Evolutionary conservation across 352 stramenopile species (phyloP).

Genomic region (Phytophthora macrochlamydospora): DNA sequence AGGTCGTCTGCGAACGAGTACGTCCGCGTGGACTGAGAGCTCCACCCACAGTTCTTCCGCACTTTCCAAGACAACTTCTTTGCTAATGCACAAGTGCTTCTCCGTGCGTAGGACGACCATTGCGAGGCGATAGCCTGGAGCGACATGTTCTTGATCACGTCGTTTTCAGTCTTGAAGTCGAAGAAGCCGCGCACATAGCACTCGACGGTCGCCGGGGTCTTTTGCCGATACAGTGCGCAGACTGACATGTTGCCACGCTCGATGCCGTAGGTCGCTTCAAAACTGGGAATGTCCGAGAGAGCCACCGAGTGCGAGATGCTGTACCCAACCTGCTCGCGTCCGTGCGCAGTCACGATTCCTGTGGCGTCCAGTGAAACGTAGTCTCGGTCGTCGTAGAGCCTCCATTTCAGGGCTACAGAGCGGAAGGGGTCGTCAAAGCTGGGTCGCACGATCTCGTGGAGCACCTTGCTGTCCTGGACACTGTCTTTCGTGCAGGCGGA

Average conservation of each 20-base stretch:
- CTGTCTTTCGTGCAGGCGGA: conserved; percentile 54
- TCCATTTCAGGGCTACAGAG: conserved; percentile 44
- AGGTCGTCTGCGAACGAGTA: conserved; percentile 43
- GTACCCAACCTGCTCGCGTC: conserved; percentile 46
- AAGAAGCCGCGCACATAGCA: conserved; percentile 54
- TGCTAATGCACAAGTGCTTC: conserved; percentile 34
- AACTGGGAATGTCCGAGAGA: conserved; percentile 36
- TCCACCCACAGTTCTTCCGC: conserved; percentile 39
- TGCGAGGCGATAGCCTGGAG: conserved; percentile 37
- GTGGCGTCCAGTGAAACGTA: conserved; percentile 44
- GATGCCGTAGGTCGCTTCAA: conserved; percentile 34
- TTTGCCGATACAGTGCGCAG: conserved; percentile 46
- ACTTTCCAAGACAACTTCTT: conserved; percentile 46
- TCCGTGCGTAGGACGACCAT: conserved; percentile 38
- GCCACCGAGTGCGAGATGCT: conserved; percentile 48
- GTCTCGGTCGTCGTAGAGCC: conserved; percentile 39
- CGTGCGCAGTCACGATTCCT: conserved; percentile 26
- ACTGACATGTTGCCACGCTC: conserved; percentile 55
- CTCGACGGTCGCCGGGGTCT: conserved; percentile 36
- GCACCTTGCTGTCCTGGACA: conserved; percentile 52
- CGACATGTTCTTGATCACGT: conserved; percentile 36
- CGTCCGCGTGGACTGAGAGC: conserved; percentile 24
- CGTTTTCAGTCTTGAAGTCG: conserved; percentile 39
- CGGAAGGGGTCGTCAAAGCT: conserved; percentile 63
- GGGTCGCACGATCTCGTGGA: conserved; percentile 51